Evolutionary conservation across 495 filamentous ascomycete species (phyloP).

Genomic region (Aspergillus sclerotiicarbonarius): DNA sequence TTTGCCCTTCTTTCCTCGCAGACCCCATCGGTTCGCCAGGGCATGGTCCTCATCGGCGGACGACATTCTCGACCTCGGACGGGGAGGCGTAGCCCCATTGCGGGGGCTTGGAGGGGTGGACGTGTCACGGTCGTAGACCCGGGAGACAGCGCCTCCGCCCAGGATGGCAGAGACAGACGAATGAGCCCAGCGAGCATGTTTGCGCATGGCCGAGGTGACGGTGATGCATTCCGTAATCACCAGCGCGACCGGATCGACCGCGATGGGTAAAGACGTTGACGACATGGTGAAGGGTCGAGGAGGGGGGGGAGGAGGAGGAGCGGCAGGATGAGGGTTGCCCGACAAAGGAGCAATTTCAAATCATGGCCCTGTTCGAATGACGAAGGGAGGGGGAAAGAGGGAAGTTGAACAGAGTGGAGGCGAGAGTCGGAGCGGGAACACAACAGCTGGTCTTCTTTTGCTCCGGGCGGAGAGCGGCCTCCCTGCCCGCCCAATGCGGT

Average conservation of each 20-base stretch:
- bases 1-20: constrained; percentile 94
- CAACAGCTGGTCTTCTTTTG: constrained; percentile 23
- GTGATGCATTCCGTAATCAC: constrained; percentile 99
- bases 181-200: constrained; percentile 94
- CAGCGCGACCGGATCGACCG: constrained; percentile 89
- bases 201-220: constrained; percentile 96
- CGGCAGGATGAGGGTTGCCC: constrained; percentile 14
- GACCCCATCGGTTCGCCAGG: constrained; percentile 73
- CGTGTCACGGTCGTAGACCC: constrained; percentile 43
- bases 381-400: neutral
- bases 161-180: constrained; percentile 96
- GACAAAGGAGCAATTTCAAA: constrained; percentile 17
- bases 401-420: neutral
- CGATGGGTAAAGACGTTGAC: constrained; percentile 58
- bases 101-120: constrained; percentile 41
- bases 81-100: constrained; percentile 23
- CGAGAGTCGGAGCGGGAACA: constrained; percentile 3
- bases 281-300: constrained; percentile 11
- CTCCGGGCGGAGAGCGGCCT: constrained; percentile 14
- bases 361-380: constrained; percentile 16
- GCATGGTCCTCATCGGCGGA: constrained; percentile 49
- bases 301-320: constrained; percentile 7
- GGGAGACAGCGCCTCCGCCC: constrained; percentile 65
- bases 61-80: constrained; percentile 14
- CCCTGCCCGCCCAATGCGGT: constrained; percentile 11